Conservation (phyloP, 306 rosid species). For the Sesbania bispinosa region DNA sequence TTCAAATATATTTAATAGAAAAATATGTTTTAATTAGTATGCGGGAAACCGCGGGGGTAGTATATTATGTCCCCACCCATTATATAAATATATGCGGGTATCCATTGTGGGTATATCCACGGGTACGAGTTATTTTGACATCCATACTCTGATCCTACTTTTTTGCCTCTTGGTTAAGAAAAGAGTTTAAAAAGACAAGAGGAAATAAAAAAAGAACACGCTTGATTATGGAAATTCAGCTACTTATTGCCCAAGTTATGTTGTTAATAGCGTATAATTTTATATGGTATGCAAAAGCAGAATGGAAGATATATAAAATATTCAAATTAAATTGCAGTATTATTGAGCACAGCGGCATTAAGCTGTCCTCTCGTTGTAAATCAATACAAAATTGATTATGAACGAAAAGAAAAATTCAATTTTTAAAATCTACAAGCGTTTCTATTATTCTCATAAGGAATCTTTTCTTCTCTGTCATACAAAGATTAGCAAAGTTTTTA, state of each 20-base stretch:
- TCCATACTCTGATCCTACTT: no score
- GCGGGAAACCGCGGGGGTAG: no score
- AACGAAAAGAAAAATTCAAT: background rate
- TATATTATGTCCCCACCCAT: no score
- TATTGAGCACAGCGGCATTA: slow-evolving; percentile 15
- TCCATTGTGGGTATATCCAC: no score
- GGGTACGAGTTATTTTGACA: no score
- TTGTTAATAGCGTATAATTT: slow-evolving; percentile 25
- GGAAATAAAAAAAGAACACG: background rate
- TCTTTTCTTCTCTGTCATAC: background rate
- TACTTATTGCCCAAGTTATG: slow-evolving; percentile 22
- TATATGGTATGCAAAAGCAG: background rate
- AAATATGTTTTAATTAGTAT: no score
- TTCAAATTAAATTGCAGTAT: background rate
- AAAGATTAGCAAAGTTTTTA: background rate
- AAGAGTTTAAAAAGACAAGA: background rate
- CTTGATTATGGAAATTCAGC: no score
- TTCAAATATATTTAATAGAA: no score
- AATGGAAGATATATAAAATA: no score
- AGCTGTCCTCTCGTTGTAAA: slow-evolving; percentile 22
- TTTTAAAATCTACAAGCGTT: background rate
- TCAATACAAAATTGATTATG: slow-evolving; percentile 18
- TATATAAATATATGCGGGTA: no score
- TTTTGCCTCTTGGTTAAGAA: background rate
- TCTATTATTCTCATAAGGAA: background rate